phyloP scores from a whole-genome alignment of 345 rosid species.

The Populus simonii region DNA sequence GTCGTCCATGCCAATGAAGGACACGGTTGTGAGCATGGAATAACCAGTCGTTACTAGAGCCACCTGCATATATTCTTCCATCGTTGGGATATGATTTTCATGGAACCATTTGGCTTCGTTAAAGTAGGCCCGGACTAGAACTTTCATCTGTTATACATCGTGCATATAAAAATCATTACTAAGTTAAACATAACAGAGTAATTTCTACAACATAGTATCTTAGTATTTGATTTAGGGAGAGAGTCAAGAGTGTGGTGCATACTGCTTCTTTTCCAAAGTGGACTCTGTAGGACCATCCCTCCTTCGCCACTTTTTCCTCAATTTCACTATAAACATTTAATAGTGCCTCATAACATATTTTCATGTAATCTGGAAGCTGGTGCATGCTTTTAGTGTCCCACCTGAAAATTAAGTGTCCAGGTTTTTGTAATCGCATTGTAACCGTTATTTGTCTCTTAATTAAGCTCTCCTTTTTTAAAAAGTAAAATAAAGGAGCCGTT shows the following conservation, averaged over 20 bases:
- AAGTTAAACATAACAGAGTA: neutral
- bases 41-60: conserved; percentile 11
- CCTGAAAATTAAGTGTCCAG: neutral
- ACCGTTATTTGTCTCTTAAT: no score
- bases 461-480: no score
- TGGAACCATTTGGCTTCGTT: conserved; percentile 33
- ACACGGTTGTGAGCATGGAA: conserved; percentile 6
- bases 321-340: neutral
- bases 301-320: neutral
- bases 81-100: conserved; percentile 10
- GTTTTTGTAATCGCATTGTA: no score
- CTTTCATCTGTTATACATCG: conserved; percentile 10
- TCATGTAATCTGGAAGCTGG: neutral
- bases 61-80: conserved; percentile 29
- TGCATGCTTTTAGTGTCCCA: neutral
- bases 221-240: neutral
- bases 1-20: conserved; percentile 25
- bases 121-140: conserved; percentile 8
- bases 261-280: neutral
- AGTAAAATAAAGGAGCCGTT: no score
- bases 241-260: neutral
- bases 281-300: neutral
- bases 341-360: neutral
- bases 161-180: neutral
- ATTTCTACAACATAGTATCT: neutral